Evolutionary conservation across 306 rosid species (phyloP).

Genomic region (Prunus campanulata): DNA sequence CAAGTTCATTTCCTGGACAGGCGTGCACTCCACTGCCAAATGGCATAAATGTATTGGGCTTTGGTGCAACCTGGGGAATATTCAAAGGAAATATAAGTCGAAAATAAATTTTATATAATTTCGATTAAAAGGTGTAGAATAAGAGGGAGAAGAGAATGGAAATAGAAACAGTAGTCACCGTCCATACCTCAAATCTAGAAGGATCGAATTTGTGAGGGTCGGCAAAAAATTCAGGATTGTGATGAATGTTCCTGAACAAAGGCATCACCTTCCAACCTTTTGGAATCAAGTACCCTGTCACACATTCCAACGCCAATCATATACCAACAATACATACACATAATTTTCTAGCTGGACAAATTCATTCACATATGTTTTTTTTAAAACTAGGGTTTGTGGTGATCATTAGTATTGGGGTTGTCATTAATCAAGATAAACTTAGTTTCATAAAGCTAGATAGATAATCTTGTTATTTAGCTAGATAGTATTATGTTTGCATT

Average conservation of each 20-base stretch:
- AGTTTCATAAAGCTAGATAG: no score
- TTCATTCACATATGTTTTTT: neutral
- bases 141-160: neutral
- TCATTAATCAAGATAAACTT: no score
- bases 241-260: constrained; percentile 86
- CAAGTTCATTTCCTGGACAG: constrained; percentile 96
- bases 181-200: constrained; percentile 84
- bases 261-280: constrained; percentile 99
- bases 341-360: neutral
- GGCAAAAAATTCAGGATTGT: constrained; percentile 66
- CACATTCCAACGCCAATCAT: constrained; percentile 22
- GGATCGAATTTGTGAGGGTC: constrained; percentile 80
- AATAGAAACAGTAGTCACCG: neutral
- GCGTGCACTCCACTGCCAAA: constrained; percentile 92
- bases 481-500: no score
- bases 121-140: neutral
- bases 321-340: neutral
- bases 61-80: constrained; percentile 60
- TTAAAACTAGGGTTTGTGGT: neutral
- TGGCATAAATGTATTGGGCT: constrained; percentile 89
- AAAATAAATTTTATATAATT: no score
- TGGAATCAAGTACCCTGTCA: constrained; percentile 80
- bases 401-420: no score
- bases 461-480: no score
- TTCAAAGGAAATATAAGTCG: neutral